A percentile compares a stretch with the other conserved stretches of the same genome.
These are phyloP conservation scores for Xylaria sp. DNA, from an alignment of 2,329 filamentous ascomycete species.

Conservation along the genomic window DNA sequence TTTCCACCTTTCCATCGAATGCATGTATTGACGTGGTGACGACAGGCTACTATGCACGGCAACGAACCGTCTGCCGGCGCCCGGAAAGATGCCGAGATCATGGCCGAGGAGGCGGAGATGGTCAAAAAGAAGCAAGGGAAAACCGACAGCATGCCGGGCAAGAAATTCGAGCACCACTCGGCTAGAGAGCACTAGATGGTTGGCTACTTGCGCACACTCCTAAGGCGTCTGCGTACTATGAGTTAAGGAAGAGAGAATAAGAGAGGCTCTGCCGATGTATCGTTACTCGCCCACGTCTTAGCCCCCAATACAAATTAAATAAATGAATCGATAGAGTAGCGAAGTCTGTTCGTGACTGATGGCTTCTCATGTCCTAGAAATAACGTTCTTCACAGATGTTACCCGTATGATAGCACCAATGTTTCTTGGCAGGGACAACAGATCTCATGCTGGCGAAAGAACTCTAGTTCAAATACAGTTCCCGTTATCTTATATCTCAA, in stretches of 20 bases:
- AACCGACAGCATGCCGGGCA: constrained; percentile 32
- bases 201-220: not conserved
- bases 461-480: too few relatives aligned
- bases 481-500: too few relatives aligned
- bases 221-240: not conserved
- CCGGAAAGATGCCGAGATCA: constrained; percentile 36
- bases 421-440: too few relatives aligned
- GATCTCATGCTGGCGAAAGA: too few relatives aligned
- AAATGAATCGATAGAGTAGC: too few relatives aligned
- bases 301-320: too few relatives aligned
- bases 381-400: too few relatives aligned
- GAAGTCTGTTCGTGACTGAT: too few relatives aligned
- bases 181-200: constrained; percentile 3
- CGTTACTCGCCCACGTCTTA: not conserved
- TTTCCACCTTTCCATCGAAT: too few relatives aligned
- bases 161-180: constrained; percentile 27
- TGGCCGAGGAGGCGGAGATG: constrained; percentile 37
- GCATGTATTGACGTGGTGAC: not conserved
- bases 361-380: too few relatives aligned
- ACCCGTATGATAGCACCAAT: too few relatives aligned
- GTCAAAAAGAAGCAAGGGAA: constrained; percentile 36
- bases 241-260: too few relatives aligned
- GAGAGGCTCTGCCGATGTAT: not conserved
- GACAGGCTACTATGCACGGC: constrained; percentile 36
- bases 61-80: constrained; percentile 38